Percentiles rank a stretch among this genome's conserved stretches.
Conservation (phyloP, 345 rosid genomes). For the Lumnitzera racemosa region DNA sequence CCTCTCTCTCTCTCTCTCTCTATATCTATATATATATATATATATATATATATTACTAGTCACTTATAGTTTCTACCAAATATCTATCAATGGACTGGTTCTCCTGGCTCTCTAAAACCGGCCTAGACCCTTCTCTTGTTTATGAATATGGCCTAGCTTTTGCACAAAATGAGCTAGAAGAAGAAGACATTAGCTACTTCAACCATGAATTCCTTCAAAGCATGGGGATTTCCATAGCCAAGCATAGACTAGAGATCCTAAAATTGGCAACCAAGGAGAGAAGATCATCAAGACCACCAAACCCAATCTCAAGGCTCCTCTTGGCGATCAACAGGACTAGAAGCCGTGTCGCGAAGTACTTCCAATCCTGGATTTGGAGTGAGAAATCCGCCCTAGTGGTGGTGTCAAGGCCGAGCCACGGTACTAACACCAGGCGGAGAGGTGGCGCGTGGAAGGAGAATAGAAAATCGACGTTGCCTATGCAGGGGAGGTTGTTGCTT, state of each 20-base stretch:
- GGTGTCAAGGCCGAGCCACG: conserved; percentile 16
- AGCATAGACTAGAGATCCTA: conserved; percentile 86
- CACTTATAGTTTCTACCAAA: background rate
- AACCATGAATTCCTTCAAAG: conserved; percentile 95
- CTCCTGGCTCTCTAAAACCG: conserved; percentile 83
- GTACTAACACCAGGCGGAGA: conserved; percentile 28
- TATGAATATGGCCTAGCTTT: conserved; percentile 78
- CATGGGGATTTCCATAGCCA: conserved; percentile 94
- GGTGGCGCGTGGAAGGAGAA: conserved; percentile 63
- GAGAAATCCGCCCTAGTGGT: conserved; percentile 52
- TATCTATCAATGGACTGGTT: conserved; percentile 68
- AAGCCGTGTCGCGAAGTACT: conserved; percentile 33
- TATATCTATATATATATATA: background rate
- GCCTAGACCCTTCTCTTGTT: conserved; percentile 63
- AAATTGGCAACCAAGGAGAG: conserved; percentile 56
- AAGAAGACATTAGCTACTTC: conserved; percentile 65
- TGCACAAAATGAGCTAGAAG: conserved; percentile 75
- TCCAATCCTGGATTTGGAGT: conserved; percentile 35
- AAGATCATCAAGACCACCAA: conserved; percentile 10
- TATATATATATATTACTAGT: background rate
- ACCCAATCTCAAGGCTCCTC: conserved; percentile 36
- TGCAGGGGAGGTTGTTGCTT: conserved; percentile 43
- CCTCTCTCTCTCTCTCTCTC: too few species aligned
- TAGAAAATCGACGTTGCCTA: conserved; percentile 33
- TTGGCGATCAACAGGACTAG: conserved; percentile 53